phyloP scores from a whole-genome alignment of 345 rosid species.

The Euclidium syriacum region DNA sequence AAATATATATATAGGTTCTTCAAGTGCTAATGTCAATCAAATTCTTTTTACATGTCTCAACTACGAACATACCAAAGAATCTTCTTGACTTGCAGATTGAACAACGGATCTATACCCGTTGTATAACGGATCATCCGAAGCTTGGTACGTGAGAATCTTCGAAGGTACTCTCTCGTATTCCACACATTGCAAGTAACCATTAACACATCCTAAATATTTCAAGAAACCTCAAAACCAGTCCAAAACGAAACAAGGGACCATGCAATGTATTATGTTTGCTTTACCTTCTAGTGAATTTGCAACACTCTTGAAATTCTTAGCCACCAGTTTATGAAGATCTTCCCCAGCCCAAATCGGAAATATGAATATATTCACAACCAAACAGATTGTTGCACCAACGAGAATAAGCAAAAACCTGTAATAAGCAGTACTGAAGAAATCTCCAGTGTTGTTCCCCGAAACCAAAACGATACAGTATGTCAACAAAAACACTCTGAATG shows the following conservation, averaged over 20 bases:
- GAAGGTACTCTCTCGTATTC: constrained; percentile 76
- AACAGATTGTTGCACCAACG: constrained; percentile 56
- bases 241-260: background rate
- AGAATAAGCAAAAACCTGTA: constrained; percentile 56
- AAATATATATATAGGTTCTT: background rate
- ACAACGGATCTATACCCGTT: constrained; percentile 70
- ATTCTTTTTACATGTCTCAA: background rate
- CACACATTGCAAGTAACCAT: constrained; percentile 55
- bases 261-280: background rate
- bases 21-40: background rate
- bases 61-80: constrained; percentile 44
- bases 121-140: constrained; percentile 66
- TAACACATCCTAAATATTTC: constrained; percentile 54
- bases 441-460: constrained; percentile 51
- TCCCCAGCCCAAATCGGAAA: constrained; percentile 87
- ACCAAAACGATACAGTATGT: constrained; percentile 73
- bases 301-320: constrained; percentile 63
- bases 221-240: background rate
- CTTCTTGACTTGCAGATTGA: constrained; percentile 72
- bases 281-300: constrained; percentile 79
- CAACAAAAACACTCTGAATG: constrained; percentile 70
- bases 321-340: constrained; percentile 77
- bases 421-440: constrained; percentile 47
- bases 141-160: constrained; percentile 70
- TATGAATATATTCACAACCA: constrained; percentile 47